Evolutionary conservation across 495 filamentous ascomycete species (phyloP).

Genomic region (Hypoxylon fuscum): DNA sequence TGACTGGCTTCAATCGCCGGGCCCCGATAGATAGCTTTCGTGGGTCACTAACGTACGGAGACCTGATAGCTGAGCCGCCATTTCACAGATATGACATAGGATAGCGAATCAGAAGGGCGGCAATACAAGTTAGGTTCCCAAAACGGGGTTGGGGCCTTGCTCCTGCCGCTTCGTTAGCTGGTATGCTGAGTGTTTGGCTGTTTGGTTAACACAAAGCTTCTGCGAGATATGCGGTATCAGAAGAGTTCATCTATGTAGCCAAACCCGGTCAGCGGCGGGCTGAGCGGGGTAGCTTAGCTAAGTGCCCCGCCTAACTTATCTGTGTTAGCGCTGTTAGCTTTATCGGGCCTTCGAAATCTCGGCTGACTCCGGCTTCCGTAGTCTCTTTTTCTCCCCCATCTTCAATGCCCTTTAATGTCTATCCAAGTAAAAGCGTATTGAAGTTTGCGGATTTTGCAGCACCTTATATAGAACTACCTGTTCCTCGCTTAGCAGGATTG

Average conservation of each 20-base stretch:
- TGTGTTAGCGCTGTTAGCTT: slow-evolving; percentile 12
- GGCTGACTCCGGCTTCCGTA: slow-evolving; percentile 27
- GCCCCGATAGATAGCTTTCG: slow-evolving; percentile 16
- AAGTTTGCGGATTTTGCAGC: too few relatives aligned
- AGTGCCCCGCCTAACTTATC: slow-evolving; percentile 1
- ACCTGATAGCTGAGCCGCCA: slow-evolving; percentile 26
- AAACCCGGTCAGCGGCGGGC: slow-evolving; percentile 23
- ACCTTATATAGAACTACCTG: too few relatives aligned
- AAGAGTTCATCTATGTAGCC: slow-evolving; percentile 3
- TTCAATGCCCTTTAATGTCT: slow-evolving; percentile 7
- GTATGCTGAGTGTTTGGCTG: slow-evolving; percentile 5
- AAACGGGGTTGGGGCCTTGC: slow-evolving; percentile 1
- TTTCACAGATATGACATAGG: slow-evolving; percentile 28
- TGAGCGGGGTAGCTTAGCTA: slow-evolving; percentile 19
- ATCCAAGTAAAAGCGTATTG: too few relatives aligned
- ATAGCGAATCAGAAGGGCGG: slow-evolving; percentile 23
- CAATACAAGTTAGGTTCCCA: slow-evolving; percentile 24
- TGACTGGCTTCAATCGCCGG: slow-evolving; percentile 25
- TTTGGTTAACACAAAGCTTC: too few relatives aligned
- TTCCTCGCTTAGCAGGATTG: too few relatives aligned
- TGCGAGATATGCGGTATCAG: not conserved
- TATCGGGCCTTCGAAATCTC: slow-evolving; percentile 16
- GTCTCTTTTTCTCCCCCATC: slow-evolving; percentile 7
- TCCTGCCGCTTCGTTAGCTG: not conserved
- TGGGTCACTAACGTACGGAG: slow-evolving; percentile 7